Conservation (phyloP, 768 basidiomycete species). For the Neoboletus subvelutipes region DNA sequence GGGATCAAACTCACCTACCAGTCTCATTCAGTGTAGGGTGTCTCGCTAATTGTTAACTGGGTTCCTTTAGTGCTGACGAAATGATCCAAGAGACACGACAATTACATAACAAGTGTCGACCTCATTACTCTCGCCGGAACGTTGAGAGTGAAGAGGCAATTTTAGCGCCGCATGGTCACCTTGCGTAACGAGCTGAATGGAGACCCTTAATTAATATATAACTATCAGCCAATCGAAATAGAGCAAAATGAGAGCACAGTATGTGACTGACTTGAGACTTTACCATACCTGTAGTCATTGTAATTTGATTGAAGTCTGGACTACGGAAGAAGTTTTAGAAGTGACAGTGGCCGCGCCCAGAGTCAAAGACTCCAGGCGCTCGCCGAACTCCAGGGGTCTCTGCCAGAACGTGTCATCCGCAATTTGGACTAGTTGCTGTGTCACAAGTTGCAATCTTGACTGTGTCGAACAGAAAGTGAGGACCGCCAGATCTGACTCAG, state of each 20-base stretch:
- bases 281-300: too few relatives aligned
- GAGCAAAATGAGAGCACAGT: background rate
- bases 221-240: background rate
- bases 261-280: background rate
- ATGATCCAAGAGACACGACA: background rate
- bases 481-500: background rate
- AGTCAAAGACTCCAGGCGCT: background rate
- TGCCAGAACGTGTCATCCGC: background rate
- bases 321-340: background rate
- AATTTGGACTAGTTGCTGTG: background rate
- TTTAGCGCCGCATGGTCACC: conserved; percentile 4
- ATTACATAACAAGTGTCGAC: background rate
- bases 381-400: background rate
- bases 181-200: background rate
- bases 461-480: background rate
- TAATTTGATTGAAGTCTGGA: background rate
- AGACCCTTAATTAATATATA: background rate
- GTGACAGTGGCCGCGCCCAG: too few relatives aligned
- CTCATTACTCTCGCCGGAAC: too few relatives aligned
- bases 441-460: background rate
- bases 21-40: background rate
- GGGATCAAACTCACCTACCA: background rate
- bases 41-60: background rate
- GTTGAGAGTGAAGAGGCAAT: too few relatives aligned
- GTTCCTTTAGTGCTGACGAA: background rate